Evolutionary conservation across 257 asterid species (phyloP).

Genomic region (Ilex aquifolium): DNA sequence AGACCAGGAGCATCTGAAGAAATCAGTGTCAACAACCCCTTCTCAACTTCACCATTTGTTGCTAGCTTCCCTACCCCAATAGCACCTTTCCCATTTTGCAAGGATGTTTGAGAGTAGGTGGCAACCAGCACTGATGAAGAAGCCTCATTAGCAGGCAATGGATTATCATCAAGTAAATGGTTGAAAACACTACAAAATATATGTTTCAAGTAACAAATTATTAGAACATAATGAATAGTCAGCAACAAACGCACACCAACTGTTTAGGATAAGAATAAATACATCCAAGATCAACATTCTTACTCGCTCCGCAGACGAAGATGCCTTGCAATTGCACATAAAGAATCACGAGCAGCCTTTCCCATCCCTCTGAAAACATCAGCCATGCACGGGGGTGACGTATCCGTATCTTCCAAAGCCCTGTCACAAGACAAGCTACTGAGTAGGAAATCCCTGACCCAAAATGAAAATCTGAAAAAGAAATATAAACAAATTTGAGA

Average conservation of each 20-base stretch:
- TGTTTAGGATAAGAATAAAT: conserved; percentile 1
- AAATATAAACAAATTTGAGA: too few species aligned
- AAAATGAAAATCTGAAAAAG: too few species aligned
- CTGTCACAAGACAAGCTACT: conserved; percentile 28
- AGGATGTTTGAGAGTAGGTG: conserved; percentile 42
- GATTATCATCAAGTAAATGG: conserved; percentile 89
- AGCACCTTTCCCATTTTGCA: conserved; percentile 52
- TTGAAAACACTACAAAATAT: conserved; percentile 63
- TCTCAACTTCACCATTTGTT: conserved; percentile 64
- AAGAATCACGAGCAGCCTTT: conserved; percentile 79
- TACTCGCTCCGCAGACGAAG: conserved; percentile 96
- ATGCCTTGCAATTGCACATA: conserved; percentile 82
- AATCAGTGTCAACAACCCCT: conserved; percentile 73
- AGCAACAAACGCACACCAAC: background rate
- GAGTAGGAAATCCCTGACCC: background rate
- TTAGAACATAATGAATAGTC: too few species aligned
- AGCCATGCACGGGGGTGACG: conserved; percentile 96
- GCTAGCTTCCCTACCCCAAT: conserved; percentile 54
- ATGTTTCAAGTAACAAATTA: conserved; percentile 8
- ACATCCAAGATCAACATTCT: conserved; percentile 14
- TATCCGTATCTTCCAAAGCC: conserved; percentile 75
- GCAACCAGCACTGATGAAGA: conserved; percentile 86
- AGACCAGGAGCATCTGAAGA: conserved; percentile 83
- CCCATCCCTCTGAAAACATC: conserved; percentile 95
- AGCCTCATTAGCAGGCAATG: conserved; percentile 76